Conservation (phyloP, 768 basidiomycete species). For the Cyclocybe aegerita region DNA sequence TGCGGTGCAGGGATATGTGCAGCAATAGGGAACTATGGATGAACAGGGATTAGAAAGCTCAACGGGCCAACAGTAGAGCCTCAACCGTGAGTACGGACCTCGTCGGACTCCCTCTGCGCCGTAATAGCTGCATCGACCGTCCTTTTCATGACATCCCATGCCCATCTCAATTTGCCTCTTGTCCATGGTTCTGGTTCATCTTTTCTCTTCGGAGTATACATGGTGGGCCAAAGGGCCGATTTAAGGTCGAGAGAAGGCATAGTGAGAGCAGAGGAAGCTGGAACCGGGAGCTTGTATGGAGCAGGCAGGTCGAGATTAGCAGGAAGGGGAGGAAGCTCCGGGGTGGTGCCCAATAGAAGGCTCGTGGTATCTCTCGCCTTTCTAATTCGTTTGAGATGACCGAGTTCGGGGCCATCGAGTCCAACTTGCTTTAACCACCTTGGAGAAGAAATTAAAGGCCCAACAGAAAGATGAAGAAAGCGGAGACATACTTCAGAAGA, state of each 20-base stretch:
- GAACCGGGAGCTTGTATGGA: conserved; percentile 64
- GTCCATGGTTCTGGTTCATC: conserved; percentile 71
- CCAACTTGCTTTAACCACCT: conserved; percentile 72
- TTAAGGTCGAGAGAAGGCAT: conserved; percentile 64
- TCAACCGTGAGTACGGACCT: conserved; percentile 43
- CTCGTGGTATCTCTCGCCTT: conserved; percentile 47
- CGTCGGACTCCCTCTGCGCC: conserved; percentile 44
- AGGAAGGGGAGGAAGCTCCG: conserved; percentile 50
- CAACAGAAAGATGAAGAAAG: neutral
- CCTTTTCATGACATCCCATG: conserved; percentile 60
- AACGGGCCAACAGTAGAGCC: conserved; percentile 1
- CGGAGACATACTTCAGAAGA: conserved; percentile 56
- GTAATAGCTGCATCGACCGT: conserved; percentile 50
- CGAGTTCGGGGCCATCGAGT: conserved; percentile 59
- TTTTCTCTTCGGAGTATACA: conserved; percentile 68
- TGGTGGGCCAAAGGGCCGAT: conserved; percentile 82
- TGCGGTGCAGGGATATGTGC: conserved; percentile 65
- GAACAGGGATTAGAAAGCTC: neutral
- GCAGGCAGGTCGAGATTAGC: conserved; percentile 39
- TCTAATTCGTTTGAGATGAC: conserved; percentile 78
- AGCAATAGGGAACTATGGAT: conserved; percentile 67
- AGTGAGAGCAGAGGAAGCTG: conserved; percentile 67
- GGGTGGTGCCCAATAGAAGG: conserved; percentile 49
- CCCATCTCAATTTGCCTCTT: conserved; percentile 68
- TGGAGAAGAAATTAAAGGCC: neutral